Percentiles rank a stretch among this genome's conserved stretches.
Conservation (phyloP, 768 basidiomycete genomes). For the Agaricus sinodeliciosus region DNA sequence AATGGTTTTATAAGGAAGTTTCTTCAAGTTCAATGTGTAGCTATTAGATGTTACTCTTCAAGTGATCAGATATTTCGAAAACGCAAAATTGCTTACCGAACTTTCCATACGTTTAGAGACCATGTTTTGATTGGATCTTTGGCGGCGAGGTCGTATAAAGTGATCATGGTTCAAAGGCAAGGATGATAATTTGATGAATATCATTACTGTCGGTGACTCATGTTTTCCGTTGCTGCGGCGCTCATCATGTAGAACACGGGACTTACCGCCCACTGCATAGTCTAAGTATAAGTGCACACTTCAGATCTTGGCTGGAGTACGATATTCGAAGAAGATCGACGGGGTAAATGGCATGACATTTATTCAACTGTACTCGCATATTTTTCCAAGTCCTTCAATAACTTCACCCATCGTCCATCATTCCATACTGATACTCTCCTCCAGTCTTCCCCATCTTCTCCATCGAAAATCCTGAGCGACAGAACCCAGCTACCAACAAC, state of each 20-base stretch:
- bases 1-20: constrained; percentile 35
- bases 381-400: constrained; percentile 9
- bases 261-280: too few species aligned
- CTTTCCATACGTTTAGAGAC: constrained; percentile 26
- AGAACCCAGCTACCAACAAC: constrained; percentile 24
- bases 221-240: too few species aligned
- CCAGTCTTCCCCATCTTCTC: constrained; percentile 36
- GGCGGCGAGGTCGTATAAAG: constrained; percentile 30
- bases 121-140: constrained; percentile 19
- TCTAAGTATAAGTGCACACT: too few species aligned
- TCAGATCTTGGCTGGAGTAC: too few species aligned
- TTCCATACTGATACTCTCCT: constrained; percentile 31
- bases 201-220: too few species aligned
- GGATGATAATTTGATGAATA: too few species aligned
- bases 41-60: constrained; percentile 10
- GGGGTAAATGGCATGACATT: not conserved
- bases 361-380: constrained; percentile 6
- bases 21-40: constrained; percentile 30
- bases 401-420: constrained; percentile 30
- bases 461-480: constrained; percentile 25
- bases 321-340: not conserved
- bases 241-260: too few species aligned
- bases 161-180: constrained; percentile 16
- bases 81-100: constrained; percentile 15
- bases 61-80: too few species aligned